Evolutionary conservation across 768 basidiomycete species (phyloP).

Genomic region (Suillus discolor): DNA sequence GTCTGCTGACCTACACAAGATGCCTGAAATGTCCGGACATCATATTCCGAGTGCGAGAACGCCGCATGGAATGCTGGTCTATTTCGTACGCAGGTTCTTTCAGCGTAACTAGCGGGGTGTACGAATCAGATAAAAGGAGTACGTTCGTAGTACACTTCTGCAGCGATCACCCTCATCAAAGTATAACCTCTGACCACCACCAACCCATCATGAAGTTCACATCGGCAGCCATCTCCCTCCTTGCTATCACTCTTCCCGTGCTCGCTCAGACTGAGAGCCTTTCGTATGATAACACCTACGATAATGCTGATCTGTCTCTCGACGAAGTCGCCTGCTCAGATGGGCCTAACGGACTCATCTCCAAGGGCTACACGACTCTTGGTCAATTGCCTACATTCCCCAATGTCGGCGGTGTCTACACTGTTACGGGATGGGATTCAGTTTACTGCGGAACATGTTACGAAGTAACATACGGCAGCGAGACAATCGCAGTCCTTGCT

Average conservation of each 20-base stretch:
- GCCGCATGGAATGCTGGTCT: not conserved
- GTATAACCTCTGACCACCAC: not conserved
- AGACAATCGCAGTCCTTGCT: constrained; percentile 26
- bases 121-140: constrained; percentile 19
- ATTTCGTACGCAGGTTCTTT: not conserved
- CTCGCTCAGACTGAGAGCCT: constrained; percentile 21
- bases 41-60: constrained; percentile 7
- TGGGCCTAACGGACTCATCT: constrained; percentile 33
- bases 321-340: constrained; percentile 33
- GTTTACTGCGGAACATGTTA: constrained; percentile 37
- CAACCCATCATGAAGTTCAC: constrained; percentile 27
- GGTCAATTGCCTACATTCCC: constrained; percentile 35
- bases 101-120: not conserved
- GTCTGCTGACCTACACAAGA: constrained; percentile 12
- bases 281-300: constrained; percentile 37
- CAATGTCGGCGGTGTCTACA: constrained; percentile 35
- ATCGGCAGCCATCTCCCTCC: constrained; percentile 11
- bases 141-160: not conserved
- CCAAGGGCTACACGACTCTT: constrained; percentile 35
- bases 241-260: constrained; percentile 20
- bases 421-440: constrained; percentile 33
- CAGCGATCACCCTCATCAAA: not conserved
- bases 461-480: constrained; percentile 27
- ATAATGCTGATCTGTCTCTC: constrained; percentile 23
- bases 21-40: not conserved